Evolutionary conservation across 2,329 filamentous ascomycete genomes (phyloP).

Genomic region (Triangularia setosa): DNA sequence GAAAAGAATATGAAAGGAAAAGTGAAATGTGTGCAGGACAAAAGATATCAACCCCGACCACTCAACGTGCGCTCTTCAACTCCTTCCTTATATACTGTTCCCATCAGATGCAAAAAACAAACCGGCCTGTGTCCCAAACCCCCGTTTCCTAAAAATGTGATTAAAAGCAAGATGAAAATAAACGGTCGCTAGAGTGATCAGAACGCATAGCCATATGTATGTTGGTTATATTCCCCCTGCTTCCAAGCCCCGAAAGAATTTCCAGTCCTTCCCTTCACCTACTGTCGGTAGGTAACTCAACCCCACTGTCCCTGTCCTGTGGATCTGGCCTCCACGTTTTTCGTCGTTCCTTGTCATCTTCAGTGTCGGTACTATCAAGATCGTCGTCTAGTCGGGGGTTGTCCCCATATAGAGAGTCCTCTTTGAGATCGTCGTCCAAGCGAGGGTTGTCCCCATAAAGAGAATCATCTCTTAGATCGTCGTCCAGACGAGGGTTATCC

Average conservation of each 20-base stretch:
- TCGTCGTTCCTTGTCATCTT: slow-evolving; percentile 19
- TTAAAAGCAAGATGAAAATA: slow-evolving; percentile 9
- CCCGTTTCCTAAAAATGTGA: not conserved
- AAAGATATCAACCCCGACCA: not conserved
- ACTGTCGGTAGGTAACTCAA: slow-evolving; percentile 44
- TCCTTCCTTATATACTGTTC: not conserved
- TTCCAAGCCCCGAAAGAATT: not conserved
- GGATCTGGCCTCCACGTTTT: slow-evolving; percentile 37
- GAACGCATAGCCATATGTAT: slow-evolving; percentile 6
- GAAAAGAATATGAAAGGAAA: not conserved
- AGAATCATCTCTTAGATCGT: not conserved
- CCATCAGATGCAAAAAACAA: not conserved
- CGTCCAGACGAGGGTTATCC: slow-evolving; percentile 27
- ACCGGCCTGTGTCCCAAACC: slow-evolving; percentile 11
- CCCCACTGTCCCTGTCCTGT: slow-evolving; percentile 51
- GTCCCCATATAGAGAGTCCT: slow-evolving; percentile 24
- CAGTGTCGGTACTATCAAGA: not conserved
- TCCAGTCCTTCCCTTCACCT: slow-evolving; percentile 22
- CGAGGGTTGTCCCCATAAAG: slow-evolving; percentile 28
- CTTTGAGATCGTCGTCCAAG: not conserved
- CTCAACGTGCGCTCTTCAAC: not conserved
- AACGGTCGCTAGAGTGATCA: slow-evolving; percentile 19
- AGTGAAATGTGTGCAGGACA: not conserved
- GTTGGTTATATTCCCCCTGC: not conserved
- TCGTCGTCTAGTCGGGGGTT: slow-evolving; percentile 22